These are phyloP conservation scores for Lactarius hatsudake DNA, from an alignment of 768 basidiomycete species.

Conservation along the genomic window DNA sequence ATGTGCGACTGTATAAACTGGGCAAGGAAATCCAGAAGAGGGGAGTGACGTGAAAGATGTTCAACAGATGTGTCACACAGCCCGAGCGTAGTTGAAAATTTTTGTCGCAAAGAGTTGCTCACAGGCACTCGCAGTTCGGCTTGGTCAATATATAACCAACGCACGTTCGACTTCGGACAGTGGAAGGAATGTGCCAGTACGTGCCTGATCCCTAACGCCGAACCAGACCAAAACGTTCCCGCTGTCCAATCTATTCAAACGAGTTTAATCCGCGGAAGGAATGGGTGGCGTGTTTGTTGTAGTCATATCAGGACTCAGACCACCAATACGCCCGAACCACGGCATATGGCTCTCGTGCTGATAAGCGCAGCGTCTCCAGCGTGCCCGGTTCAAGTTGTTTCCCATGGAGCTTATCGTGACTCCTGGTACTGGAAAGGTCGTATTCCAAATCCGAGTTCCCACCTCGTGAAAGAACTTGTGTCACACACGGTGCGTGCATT, in stretches of 20 bases:
- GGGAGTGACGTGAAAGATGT: neutral
- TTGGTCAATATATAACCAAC: neutral
- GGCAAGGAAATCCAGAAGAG: too few relatives aligned
- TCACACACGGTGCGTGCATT: neutral
- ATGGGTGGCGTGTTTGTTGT: neutral
- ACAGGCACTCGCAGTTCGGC: neutral
- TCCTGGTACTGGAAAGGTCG: neutral
- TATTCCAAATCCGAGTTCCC: neutral
- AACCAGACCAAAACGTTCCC: neutral
- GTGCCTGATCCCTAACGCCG: constrained; percentile 3
- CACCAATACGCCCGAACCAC: neutral
- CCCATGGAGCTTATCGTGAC: neutral
- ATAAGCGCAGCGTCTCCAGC: neutral
- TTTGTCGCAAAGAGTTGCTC: too few relatives aligned
- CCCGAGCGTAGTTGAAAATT: too few relatives aligned
- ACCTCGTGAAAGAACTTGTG: neutral
- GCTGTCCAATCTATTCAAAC: neutral
- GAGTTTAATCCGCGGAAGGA: neutral
- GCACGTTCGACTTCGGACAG: constrained; percentile 1
- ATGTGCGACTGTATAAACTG: too few relatives aligned
- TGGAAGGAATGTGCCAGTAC: neutral
- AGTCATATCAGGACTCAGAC: neutral
- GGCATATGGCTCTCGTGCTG: neutral
- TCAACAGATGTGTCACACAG: neutral
- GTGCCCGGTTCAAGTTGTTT: neutral